A percentile compares a stretch with the other conserved stretches of the same genome.
Evolutionary conservation across 1,139 yeast species (phyloP).

Genomic region (Saccharomyces hybrid): DNA sequence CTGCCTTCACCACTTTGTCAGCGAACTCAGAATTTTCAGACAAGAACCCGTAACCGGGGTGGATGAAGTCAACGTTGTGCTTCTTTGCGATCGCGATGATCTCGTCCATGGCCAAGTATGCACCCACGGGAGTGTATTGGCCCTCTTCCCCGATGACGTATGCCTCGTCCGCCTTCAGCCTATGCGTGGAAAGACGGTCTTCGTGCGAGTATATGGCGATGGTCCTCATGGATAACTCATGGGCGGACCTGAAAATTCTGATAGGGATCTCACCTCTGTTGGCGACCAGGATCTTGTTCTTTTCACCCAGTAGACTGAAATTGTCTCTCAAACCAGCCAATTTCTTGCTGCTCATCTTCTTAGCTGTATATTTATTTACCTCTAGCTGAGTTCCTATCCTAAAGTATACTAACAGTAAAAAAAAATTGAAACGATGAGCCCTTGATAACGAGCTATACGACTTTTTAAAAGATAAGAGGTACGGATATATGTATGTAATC

Average conservation of each 20-base stretch:
- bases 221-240: slow-evolving; percentile 94
- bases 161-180: slow-evolving; percentile 87
- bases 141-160: slow-evolving; percentile 88
- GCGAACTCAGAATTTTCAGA: slow-evolving; percentile 96
- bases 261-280: slow-evolving; percentile 93
- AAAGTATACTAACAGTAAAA: not conserved
- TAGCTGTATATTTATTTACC: not conserved
- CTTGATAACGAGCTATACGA: not conserved
- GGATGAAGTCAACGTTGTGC: slow-evolving; percentile 90
- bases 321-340: slow-evolving; percentile 40
- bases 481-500: not conserved
- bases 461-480: not conserved
- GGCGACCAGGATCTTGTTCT: slow-evolving; percentile 77
- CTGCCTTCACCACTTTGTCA: slow-evolving; percentile 78
- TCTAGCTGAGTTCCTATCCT: slow-evolving; percentile 1
- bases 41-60: slow-evolving; percentile 96
- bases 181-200: slow-evolving; percentile 90
- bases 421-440: not conserved
- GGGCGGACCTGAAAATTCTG: slow-evolving; percentile 92
- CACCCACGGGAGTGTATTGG: slow-evolving; percentile 90
- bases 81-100: slow-evolving; percentile 82
- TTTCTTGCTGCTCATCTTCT: slow-evolving; percentile 5
- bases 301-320: slow-evolving; percentile 36
- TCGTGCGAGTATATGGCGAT: slow-evolving; percentile 97
- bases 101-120: slow-evolving; percentile 92